These are phyloP conservation scores for Zychaea mexicana DNA, from an alignment of 371 early-diverging fungal species.

Conservation along the genomic window DNA sequence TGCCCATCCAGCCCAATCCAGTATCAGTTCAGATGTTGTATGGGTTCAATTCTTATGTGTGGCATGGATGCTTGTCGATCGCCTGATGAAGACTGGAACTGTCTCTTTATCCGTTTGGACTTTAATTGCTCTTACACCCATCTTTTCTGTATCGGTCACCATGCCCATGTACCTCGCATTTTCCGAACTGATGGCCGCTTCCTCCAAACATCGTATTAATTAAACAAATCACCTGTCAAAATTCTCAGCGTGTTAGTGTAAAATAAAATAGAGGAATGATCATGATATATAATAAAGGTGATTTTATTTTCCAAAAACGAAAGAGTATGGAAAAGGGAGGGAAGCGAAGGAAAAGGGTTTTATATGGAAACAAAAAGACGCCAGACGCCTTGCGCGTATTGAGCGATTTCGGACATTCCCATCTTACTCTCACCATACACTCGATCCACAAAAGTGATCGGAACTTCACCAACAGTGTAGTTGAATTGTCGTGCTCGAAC, in stretches of 20 bases:
- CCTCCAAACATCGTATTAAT: not conserved
- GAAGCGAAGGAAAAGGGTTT: not conserved
- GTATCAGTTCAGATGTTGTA: slow-evolving; percentile 41
- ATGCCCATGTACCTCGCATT: slow-evolving; percentile 50
- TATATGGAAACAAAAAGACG: slow-evolving; percentile 76
- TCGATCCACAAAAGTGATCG: slow-evolving; percentile 97
- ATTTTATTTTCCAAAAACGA: too few relatives aligned
- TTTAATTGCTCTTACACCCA: slow-evolving; percentile 29
- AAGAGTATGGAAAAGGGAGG: not conserved
- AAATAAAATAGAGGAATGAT: too few relatives aligned
- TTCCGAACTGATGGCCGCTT: slow-evolving; percentile 21
- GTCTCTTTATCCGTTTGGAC: slow-evolving; percentile 10
- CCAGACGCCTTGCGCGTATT: slow-evolving; percentile 90
- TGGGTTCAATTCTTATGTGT: slow-evolving; percentile 29
- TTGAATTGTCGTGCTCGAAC: slow-evolving; percentile 93
- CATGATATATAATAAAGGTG: too few relatives aligned
- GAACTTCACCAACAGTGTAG: slow-evolving; percentile 91
- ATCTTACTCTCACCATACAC: slow-evolving; percentile 96
- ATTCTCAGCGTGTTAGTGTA: too few relatives aligned
- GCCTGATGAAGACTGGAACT: not conserved
- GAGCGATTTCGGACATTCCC: slow-evolving; percentile 93
- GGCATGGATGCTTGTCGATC: slow-evolving; percentile 32
- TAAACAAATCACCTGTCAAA: not conserved
- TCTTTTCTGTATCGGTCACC: slow-evolving; percentile 50
- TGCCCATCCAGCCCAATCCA: slow-evolving; percentile 42